Percentiles rank a stretch among this genome's conserved stretches.
phyloP scores from a whole-genome alignment of 2,329 filamentous ascomycete genomes.

The Biscogniauxia mediterranea region DNA sequence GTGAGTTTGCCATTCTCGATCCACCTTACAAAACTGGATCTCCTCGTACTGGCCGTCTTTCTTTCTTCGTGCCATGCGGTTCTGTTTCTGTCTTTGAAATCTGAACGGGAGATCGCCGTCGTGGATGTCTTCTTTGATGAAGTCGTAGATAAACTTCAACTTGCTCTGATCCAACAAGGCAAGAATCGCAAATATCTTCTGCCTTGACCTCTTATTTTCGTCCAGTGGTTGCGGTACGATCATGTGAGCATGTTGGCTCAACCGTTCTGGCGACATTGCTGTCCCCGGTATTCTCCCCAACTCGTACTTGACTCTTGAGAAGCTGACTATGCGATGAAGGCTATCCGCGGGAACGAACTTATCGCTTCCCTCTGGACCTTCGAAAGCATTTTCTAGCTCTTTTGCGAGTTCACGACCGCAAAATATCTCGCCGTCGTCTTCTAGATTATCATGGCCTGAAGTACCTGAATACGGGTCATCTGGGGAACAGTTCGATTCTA shows the following conservation, averaged over 20 bases:
- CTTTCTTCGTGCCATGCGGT: not conserved
- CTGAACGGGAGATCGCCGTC: conserved; percentile 5
- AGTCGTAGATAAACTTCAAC: not conserved
- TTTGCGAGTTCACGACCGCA: not conserved
- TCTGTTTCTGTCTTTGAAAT: not conserved
- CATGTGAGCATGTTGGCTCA: not conserved
- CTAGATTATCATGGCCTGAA: too few species aligned
- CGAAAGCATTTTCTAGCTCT: not conserved
- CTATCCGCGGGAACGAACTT: not conserved
- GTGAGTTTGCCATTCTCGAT: not conserved
- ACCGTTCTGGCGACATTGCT: too few species aligned
- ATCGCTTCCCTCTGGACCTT: not conserved
- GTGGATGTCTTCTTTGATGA: conserved; percentile 5
- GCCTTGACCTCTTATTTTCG: not conserved
- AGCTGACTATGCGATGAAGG: not conserved
- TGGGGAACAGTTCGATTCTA: too few species aligned
- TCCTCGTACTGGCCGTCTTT: not conserved
- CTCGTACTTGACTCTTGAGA: not conserved
- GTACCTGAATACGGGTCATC: too few species aligned
- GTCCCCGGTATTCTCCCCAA: not conserved
- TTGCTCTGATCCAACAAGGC: not conserved
- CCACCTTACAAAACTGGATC: not conserved
- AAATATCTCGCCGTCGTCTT: too few species aligned
- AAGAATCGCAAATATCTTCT: not conserved
- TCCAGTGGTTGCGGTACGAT: not conserved